These are phyloP conservation scores for Ophiocordyceps unilateralis DNA, from an alignment of 2,329 filamentous ascomycete species.

Conservation along the genomic window DNA sequence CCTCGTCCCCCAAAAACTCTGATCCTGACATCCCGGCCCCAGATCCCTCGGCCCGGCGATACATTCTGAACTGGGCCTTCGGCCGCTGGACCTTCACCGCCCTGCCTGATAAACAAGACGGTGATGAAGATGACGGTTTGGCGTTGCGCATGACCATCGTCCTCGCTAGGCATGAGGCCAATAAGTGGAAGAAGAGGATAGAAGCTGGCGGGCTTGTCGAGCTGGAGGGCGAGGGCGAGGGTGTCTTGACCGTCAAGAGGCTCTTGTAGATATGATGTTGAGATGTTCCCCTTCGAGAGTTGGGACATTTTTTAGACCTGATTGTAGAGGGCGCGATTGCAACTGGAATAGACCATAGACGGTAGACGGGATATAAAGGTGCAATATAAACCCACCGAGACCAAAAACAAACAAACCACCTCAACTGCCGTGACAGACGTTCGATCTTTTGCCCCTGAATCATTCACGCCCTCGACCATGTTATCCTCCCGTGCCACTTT, in stretches of 20 bases:
- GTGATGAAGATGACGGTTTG: slow-evolving; percentile 35
- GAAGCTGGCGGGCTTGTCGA: slow-evolving; percentile 38
- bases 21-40: slow-evolving; percentile 23
- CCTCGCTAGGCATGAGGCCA: slow-evolving; percentile 54
- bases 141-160: slow-evolving; percentile 59
- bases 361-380: too few species aligned
- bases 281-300: too few species aligned
- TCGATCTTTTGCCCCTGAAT: too few species aligned
- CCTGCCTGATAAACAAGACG: slow-evolving; percentile 27
- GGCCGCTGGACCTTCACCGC: slow-evolving; percentile 83
- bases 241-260: slow-evolving; percentile 33
- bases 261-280: slow-evolving; percentile 20
- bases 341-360: too few species aligned
- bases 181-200: slow-evolving; percentile 60
- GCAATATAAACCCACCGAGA: too few species aligned
- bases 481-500: too few species aligned
- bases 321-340: too few species aligned
- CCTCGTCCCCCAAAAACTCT: slow-evolving; percentile 30
- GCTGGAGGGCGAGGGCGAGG: slow-evolving; percentile 26
- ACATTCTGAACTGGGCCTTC: slow-evolving; percentile 97
- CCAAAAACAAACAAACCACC: too few species aligned
- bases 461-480: too few species aligned
- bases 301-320: too few species aligned
- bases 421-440: too few species aligned
- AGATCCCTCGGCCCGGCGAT: slow-evolving; percentile 29